phyloP scores from a whole-genome alignment of 1,284 basidiomycete species.

The Fistulinella staudtii region DNA sequence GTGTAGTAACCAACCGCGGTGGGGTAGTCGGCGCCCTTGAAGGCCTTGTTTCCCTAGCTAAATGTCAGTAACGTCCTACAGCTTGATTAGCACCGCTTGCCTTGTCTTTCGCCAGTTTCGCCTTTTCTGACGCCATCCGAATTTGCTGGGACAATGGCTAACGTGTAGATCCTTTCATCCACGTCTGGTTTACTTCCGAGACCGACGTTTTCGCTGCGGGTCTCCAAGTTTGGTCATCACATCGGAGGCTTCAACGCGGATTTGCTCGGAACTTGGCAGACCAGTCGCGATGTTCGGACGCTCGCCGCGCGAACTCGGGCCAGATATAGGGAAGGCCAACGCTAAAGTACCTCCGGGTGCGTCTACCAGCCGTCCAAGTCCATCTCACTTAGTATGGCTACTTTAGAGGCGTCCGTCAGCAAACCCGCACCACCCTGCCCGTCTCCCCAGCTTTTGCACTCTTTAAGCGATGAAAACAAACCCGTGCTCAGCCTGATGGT shows the following conservation, averaged over 20 bases:
- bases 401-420: constrained; percentile 52
- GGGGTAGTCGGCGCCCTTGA: constrained; percentile 50
- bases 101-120: constrained; percentile 33
- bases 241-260: no score
- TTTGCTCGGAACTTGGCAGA: no score
- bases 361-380: constrained; percentile 7
- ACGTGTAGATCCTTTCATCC: background rate
- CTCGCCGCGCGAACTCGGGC: constrained; percentile 5
- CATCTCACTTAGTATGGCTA: constrained; percentile 12
- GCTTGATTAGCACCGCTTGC: constrained; percentile 3
- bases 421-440: constrained; percentile 42
- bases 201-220: no score
- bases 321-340: constrained; percentile 5
- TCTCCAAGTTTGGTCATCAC: no score
- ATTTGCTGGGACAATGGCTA: no score
- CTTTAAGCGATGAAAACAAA: constrained; percentile 61
- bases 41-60: constrained; percentile 56
- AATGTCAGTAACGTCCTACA: background rate
- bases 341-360: constrained; percentile 25
- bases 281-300: no score
- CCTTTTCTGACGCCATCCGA: constrained; percentile 34
- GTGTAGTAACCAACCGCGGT: constrained; percentile 67
- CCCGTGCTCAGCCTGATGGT: constrained; percentile 78
- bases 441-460: constrained; percentile 55
- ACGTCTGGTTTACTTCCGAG: no score